Conservation (phyloP, 2,329 filamentous ascomycete genomes). For the Fusarium sp. region DNA sequence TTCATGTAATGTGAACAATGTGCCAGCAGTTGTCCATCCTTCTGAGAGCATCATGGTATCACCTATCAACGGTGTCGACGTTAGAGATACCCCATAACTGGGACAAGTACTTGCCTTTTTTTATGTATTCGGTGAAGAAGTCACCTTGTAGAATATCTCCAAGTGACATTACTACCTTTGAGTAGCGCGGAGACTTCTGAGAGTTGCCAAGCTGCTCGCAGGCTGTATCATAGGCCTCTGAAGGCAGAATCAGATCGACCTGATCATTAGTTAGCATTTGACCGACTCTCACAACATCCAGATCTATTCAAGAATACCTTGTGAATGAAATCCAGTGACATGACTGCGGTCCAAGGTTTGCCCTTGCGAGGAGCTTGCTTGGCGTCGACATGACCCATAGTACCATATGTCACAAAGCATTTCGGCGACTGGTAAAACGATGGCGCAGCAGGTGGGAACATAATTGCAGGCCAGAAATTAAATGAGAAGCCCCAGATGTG, state of each 20-base stretch:
- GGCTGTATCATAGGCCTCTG: constrained; percentile 67
- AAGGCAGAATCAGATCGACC: constrained; percentile 79
- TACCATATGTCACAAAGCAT: constrained; percentile 78
- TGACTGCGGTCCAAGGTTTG: constrained; percentile 79
- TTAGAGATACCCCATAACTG: background rate
- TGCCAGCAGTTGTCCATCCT: constrained; percentile 76
- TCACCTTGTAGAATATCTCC: constrained; percentile 76
- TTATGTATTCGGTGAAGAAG: constrained; percentile 89
- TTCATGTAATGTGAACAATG: constrained; percentile 76
- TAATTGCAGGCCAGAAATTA: constrained; percentile 38
- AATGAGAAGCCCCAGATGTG: too few species aligned
- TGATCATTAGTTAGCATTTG: constrained; percentile 6
- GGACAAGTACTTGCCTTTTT: constrained; percentile 66
- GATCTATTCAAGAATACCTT: constrained; percentile 62
- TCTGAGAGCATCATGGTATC: constrained; percentile 87
- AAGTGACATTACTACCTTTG: constrained; percentile 77
- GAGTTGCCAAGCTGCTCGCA: constrained; percentile 60
- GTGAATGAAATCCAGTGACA: constrained; percentile 74
- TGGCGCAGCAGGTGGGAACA: constrained; percentile 59
- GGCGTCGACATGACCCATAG: constrained; percentile 76
- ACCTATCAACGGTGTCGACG: constrained; percentile 58
- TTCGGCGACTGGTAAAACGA: constrained; percentile 69
- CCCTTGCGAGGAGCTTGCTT: constrained; percentile 76
- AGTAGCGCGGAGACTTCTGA: constrained; percentile 62
- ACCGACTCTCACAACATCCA: too few species aligned